Base-by-base conservation (phyloP, 164 flowering plant genomes). In the Aristolochia contorta region DNA sequence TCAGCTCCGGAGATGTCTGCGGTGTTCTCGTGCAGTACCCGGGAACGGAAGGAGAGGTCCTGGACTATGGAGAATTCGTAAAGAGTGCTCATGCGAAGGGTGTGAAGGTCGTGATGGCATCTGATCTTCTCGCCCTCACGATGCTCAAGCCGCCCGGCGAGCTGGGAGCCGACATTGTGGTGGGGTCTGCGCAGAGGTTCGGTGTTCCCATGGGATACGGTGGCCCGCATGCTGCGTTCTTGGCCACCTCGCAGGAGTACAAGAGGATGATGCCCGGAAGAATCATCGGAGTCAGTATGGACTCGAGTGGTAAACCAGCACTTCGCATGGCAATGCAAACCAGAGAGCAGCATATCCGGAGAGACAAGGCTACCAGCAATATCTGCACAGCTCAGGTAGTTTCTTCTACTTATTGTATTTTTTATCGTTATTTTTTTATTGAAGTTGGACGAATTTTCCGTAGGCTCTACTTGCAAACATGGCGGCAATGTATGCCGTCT, bases 181-280 rank as follows among this genome's bases (percentile, higher is more conserved):
- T 88, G 47, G 95, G 99, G 8, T 86, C 97, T 0, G 93, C 97
- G 24, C 97, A 93, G 83, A 82, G 97, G 67, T 93, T 90, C 70
- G 99, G 99, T 15, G 99, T 93, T 22, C 97, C 99, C 2, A 86
- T 93, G 99, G 99, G 97, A 16, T 93, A 93, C 79, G 99, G 99
- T 7, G 99, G 99, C 32, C 99, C 99, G 59, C 99, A 93, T 62
- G 99, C 99, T 1, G 99, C 95, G 0, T 93, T 93, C 72, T 61
- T 93, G 72, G 99, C 99, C 22, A 88, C 99, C 0, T 90, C 99
- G 1, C 96, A 88, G 69, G 97, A 90, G 80, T 90, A 93, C 67
- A 93, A 88, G 82, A 80, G 99, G 78, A 70, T 93, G 99, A 93
- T 93, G 96, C 99, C 99, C 0, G 99, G 99, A 59, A 80, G 99